Base-by-base conservation (phyloP, 306 rosid genomes). In the Trichosanthes truncata region DNA sequence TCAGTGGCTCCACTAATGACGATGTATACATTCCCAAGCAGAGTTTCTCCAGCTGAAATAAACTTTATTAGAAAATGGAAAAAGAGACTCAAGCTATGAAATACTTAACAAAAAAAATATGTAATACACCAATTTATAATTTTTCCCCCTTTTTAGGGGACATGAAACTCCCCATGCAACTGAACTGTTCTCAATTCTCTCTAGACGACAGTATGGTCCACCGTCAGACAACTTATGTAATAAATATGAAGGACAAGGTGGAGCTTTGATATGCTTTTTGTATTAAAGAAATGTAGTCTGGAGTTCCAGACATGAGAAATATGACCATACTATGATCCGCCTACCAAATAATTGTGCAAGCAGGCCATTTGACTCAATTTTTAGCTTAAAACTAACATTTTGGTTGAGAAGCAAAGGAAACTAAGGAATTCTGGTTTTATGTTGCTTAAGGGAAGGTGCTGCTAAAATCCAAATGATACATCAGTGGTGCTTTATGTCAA, bases 1-100 rank as follows among this genome's bases (percentile, higher is more conserved):
- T 95, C 99, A 26, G 99, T 95, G 80, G 97, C 91, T 67, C 99
- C 99, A 83, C 97, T 89, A 49, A 93, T 88, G 80, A 83, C 93
- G 74, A 95, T 52, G 82, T 87, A 95, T 74, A 79, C 82, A 80
- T 82, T 77, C 85, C 89, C 86, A 81, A 17, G 41, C 71, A 77
- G 82, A 66, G 80, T 53, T 79, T 80, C 81, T 48, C 86, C 94
- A 88, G 91, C 78, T 78, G 77, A 88, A 78, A 68, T 81, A 71
- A 80, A 45, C 36, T 56, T 36, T 45, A 76, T 51, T 78, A 60
- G 59, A 46, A 68, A 80, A 80, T 65, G 68, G 55, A 76, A 81
- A 73, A 74, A 5, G 33, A 49, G 46, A 74, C 29, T 51, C 18
- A 3, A 51, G 78, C 29, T 29, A 48, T 51, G 76, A 80, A 78